A percentile compares a stretch with the other conserved stretches of the same genome.
These are phyloP conservation scores for Comarum palustre DNA, from an alignment of 306 rosid species.

Conservation along the genomic window DNA sequence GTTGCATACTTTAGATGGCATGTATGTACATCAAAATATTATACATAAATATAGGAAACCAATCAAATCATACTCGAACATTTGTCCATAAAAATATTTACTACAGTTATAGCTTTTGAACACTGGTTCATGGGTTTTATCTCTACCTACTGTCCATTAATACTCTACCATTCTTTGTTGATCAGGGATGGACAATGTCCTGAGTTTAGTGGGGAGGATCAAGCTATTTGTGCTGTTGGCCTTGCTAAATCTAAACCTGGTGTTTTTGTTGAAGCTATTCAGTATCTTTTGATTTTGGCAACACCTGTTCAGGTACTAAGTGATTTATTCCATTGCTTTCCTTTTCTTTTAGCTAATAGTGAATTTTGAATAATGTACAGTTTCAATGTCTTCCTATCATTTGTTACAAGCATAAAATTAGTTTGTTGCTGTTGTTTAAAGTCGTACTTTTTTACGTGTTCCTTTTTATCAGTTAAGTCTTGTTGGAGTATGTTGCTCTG, in stretches of 20 bases:
- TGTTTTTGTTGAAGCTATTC: conserved; percentile 94
- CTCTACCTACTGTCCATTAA: conserved; percentile 13
- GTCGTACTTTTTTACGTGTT: not conserved
- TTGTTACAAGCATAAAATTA: not conserved
- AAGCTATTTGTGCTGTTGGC: conserved; percentile 96
- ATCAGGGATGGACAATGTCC: conserved; percentile 97
- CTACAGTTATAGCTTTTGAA: not conserved
- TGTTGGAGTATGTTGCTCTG: conserved; percentile 91
- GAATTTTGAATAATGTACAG: not conserved
- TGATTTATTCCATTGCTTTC: not conserved
- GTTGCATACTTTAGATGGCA: not conserved
- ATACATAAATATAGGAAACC: not conserved
- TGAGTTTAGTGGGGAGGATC: conserved; percentile 87
- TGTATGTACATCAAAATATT: not conserved
- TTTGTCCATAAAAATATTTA: not conserved
- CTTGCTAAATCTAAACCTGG: conserved; percentile 84
- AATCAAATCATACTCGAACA: not conserved
- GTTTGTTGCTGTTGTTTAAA: conserved; percentile 4
- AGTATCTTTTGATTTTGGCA: conserved; percentile 77
- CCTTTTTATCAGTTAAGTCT: conserved; percentile 67
- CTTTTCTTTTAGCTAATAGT: conserved; percentile 15
- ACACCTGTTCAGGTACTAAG: conserved; percentile 83
- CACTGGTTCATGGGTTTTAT: conserved; percentile 11
- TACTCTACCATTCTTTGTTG: conserved; percentile 33
- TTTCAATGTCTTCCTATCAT: not conserved